Percentiles rank a stretch among this genome's conserved stretches.
Evolutionary conservation across 345 rosid genomes (phyloP).

Genomic region (Gossypium turneri): DNA sequence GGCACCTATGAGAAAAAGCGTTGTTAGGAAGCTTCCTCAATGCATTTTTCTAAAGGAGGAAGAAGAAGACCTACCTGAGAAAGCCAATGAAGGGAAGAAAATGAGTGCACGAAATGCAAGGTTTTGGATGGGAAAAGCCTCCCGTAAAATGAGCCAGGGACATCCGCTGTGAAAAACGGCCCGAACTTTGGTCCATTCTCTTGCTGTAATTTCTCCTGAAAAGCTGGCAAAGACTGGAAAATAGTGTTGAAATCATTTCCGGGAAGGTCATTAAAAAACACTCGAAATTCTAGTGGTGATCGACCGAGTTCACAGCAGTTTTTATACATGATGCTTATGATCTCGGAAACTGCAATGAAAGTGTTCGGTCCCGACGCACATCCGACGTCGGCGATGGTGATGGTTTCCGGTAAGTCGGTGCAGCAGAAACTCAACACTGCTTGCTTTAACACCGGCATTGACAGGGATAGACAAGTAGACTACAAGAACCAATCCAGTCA

Average conservation of each 20-base stretch:
- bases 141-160: constrained; percentile 43
- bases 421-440: constrained; percentile 27
- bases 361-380: constrained; percentile 46
- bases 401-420: not conserved
- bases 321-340: constrained; percentile 18
- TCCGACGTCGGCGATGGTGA: constrained; percentile 40
- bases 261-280: constrained; percentile 29
- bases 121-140: constrained; percentile 41
- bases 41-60: not conserved
- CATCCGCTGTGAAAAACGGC: constrained; percentile 28
- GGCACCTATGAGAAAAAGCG: constrained; percentile 27
- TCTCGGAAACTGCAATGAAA: constrained; percentile 19
- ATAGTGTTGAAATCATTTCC: constrained; percentile 43
- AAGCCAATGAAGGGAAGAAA: constrained; percentile 47
- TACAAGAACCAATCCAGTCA: not conserved
- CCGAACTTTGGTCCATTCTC: constrained; percentile 32
- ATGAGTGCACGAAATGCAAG: constrained; percentile 42
- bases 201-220: constrained; percentile 25
- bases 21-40: not conserved
- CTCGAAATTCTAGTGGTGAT: constrained; percentile 24
- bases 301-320: constrained; percentile 17
- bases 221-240: constrained; percentile 32
- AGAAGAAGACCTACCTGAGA: constrained; percentile 31
- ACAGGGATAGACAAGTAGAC: not conserved
- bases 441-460: not conserved